These are phyloP conservation scores for Penicillium fimorum DNA, from an alignment of 495 filamentous ascomycete species.

Conservation along the genomic window DNA sequence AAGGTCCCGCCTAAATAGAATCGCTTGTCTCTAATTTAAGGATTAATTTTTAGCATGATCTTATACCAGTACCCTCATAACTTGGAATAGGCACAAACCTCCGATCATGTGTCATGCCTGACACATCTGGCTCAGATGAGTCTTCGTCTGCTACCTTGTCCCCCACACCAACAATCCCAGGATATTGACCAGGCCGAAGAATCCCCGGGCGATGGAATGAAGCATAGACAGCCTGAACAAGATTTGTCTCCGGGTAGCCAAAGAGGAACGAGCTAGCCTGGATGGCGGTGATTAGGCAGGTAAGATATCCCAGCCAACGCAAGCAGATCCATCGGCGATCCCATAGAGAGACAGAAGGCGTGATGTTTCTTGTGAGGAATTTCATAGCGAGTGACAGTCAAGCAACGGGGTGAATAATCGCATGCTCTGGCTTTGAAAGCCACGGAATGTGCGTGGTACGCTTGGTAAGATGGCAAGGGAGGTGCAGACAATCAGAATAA, in stretches of 20 bases:
- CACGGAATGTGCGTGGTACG: not conserved
- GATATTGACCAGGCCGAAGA: slow-evolving; percentile 26
- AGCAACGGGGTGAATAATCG: not conserved
- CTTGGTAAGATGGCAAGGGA: not conserved
- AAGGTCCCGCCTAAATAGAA: slow-evolving; percentile 32
- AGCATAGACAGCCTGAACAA: not conserved
- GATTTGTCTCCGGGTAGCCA: slow-evolving; percentile 6
- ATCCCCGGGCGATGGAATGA: not conserved
- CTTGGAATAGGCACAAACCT: slow-evolving; percentile 14
- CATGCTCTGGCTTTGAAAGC: not conserved
- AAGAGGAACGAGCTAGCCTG: slow-evolving; percentile 7
- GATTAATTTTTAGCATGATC: not conserved
- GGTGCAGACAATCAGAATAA: not conserved
- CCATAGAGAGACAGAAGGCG: not conserved
- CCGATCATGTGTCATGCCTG: slow-evolving; percentile 16
- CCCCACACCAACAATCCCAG: not conserved
- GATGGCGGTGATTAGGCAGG: slow-evolving; percentile 12
- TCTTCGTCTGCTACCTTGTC: slow-evolving; percentile 14
- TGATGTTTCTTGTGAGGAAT: not conserved
- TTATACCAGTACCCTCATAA: no score
- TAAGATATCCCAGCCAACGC: slow-evolving; percentile 12
- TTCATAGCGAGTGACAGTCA: slow-evolving; percentile 1
- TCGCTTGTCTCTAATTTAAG: slow-evolving; percentile 15
- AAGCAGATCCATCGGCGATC: slow-evolving; percentile 15
- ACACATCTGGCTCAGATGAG: slow-evolving; percentile 19